phyloP scores from a whole-genome alignment of 2,329 filamentous ascomycete species.

The Paramyrothecium roridum region DNA sequence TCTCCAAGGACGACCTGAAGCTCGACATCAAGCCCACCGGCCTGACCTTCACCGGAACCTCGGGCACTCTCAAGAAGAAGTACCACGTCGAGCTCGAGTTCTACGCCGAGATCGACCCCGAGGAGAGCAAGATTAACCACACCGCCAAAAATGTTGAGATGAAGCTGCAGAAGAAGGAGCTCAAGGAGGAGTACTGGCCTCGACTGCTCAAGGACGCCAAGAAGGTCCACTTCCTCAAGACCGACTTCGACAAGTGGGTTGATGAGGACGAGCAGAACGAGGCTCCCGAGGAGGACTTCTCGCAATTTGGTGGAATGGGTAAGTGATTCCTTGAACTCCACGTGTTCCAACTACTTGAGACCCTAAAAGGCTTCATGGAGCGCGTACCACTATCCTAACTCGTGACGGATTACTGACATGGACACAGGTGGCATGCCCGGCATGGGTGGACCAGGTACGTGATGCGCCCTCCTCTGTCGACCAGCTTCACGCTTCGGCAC shows the following conservation, averaged over 20 bases:
- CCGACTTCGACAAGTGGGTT: constrained; percentile 99
- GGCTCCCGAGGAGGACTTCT: constrained; percentile 75
- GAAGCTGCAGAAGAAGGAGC: constrained; percentile 94
- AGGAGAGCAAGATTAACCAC: constrained; percentile 82
- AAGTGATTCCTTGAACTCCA: constrained; percentile 25
- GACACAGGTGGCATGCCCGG: constrained; percentile 51
- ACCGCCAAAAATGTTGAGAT: constrained; percentile 84
- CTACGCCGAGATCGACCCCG: constrained; percentile 84
- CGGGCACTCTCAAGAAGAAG: constrained; percentile 77
- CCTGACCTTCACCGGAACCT: constrained; percentile 80
- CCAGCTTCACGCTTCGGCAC: neutral
- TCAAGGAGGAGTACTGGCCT: constrained; percentile 93
- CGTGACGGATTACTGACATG: constrained; percentile 1
- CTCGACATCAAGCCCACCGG: constrained; percentile 76
- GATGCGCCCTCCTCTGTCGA: neutral
- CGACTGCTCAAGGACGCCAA: constrained; percentile 85
- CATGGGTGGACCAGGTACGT: constrained; percentile 37
- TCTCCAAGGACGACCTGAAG: constrained; percentile 71
- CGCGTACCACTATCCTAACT: neutral
- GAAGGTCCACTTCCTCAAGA: constrained; percentile 96
- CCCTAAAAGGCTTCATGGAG: neutral
- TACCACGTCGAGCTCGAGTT: constrained; percentile 87
- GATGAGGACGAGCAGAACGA: constrained; percentile 98
- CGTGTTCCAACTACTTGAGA: too few relatives aligned
- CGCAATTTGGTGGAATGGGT: constrained; percentile 65